A percentile compares a stretch with the other conserved stretches of the same genome.
Conservation (phyloP, 139 green algal species). For the Micromonas pusilla region DNA sequence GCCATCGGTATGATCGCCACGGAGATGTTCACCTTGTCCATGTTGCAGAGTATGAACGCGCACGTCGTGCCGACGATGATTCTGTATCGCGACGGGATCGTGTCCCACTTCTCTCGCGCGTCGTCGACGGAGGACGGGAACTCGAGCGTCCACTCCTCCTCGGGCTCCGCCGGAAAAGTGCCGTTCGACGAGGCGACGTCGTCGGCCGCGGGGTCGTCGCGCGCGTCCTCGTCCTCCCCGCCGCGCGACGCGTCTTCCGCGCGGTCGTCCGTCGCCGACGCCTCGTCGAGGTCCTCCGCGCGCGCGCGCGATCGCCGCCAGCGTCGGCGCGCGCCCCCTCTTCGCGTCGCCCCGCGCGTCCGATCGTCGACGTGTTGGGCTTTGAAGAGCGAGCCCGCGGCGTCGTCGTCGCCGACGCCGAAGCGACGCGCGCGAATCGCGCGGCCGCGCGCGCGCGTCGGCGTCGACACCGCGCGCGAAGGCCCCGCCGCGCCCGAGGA, state of each 20-base stretch:
- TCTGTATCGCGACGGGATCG: conserved; percentile 59
- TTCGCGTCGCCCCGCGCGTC: too few relatives aligned
- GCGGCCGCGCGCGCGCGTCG: too few relatives aligned
- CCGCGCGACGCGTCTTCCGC: too few relatives aligned
- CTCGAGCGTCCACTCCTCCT: not conserved
- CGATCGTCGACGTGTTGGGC: not conserved
- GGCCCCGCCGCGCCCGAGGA: too few relatives aligned
- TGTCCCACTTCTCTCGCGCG: conserved; percentile 43
- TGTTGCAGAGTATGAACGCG: conserved; percentile 94
- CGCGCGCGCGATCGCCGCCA: too few relatives aligned
- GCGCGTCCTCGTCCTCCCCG: too few relatives aligned
- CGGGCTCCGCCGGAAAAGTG: too few relatives aligned
- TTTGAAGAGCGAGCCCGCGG: not conserved
- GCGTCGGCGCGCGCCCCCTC: too few relatives aligned
- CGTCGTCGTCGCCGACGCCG: too few relatives aligned
- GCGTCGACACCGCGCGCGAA: too few relatives aligned
- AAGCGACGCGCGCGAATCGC: too few relatives aligned
- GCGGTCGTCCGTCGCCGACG: not conserved
- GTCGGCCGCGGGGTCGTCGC: too few relatives aligned
- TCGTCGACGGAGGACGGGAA: not conserved
- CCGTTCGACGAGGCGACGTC: not conserved
- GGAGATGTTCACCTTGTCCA: conserved; percentile 90
- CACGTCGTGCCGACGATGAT: conserved; percentile 56
- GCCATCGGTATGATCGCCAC: conserved; percentile 96
- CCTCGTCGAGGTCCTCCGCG: not conserved